These are phyloP conservation scores for Arthromyces matolae DNA, from an alignment of 768 basidiomycete species.

Conservation along the genomic window DNA sequence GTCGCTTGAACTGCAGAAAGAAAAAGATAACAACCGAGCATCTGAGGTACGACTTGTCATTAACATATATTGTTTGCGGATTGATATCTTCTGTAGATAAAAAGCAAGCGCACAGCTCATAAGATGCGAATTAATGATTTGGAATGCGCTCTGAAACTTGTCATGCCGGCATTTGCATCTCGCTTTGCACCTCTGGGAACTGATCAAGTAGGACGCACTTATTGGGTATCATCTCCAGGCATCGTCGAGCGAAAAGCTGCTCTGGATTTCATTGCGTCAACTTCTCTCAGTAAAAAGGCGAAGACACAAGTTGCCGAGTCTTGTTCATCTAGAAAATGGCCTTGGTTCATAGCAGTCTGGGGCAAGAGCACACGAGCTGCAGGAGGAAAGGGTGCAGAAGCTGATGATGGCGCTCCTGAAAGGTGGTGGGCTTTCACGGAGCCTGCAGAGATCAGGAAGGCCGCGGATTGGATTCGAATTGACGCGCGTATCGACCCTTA, in stretches of 20 bases:
- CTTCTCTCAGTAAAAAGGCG: slow-evolving; percentile 28
- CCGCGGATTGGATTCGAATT: slow-evolving; percentile 62
- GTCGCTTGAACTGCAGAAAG: slow-evolving; percentile 21
- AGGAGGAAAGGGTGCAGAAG: slow-evolving; percentile 11
- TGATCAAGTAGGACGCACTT: slow-evolving; percentile 63
- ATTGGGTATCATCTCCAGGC: slow-evolving; percentile 65
- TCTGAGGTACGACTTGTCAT: slow-evolving; percentile 14
- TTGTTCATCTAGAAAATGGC: slow-evolving; percentile 56
- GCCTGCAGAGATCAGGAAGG: slow-evolving; percentile 56
- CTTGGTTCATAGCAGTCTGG: slow-evolving; percentile 77
- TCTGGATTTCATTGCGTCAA: slow-evolving; percentile 32
- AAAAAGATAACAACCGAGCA: slow-evolving; percentile 20
- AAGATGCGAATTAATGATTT: slow-evolving; percentile 45
- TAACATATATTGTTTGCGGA: background rate
- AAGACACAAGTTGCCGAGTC: slow-evolving; percentile 40
- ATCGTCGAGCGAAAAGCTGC: slow-evolving; percentile 53
- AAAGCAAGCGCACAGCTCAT: slow-evolving; percentile 43
- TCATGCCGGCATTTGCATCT: slow-evolving; percentile 39
- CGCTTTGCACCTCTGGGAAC: slow-evolving; percentile 65
- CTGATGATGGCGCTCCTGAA: slow-evolving; percentile 36
- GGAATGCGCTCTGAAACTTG: slow-evolving; percentile 54
- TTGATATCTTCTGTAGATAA: slow-evolving; percentile 37
- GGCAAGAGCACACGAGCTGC: slow-evolving; percentile 45
- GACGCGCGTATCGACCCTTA: slow-evolving; percentile 38
- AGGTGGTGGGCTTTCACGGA: slow-evolving; percentile 80